Base-by-base conservation (phyloP, 768 basidiomycete genomes). In the Suillus cothurnatus region DNA sequence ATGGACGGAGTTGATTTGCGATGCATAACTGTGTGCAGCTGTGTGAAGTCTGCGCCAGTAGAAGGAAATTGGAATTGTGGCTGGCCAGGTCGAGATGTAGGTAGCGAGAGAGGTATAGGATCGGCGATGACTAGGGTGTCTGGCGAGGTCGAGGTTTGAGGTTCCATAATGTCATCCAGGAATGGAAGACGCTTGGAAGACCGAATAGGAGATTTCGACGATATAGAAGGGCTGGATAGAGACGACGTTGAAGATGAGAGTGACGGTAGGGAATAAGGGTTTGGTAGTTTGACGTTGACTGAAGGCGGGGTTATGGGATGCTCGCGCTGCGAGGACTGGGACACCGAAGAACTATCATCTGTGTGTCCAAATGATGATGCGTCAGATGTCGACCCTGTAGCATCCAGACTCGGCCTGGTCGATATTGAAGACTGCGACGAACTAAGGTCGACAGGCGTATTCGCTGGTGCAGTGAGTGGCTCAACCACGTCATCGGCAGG, bases 191-290 rank as follows among this genome's bases (percentile, higher is more conserved):
- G 69, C 64, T 81, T 84, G 36, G 77, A 59, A 63, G 71, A 63
- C 31, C 68, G 69, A 23, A 73, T 65, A 6, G 77, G 76, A 41
- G 76, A 76, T 4, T 65, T 84, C 17, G 88, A 88, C 9, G 85
- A 84, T 7, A 81, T 79, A 3, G 84, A 81, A 3, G 84, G 84
- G 15, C 87, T 84, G 12, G 81, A 81, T 58, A 90, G 71, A 1
- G 89, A 90, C 66, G 90, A 89, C 0, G 83, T 81, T 6, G 86
- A 88, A 6, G 85, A 85, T 6, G 86, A 84, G 9, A 88, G 76
- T 14, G 81, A 84, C 9, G 86, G 86, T 50, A 83, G 79, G n/a
- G 71, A 71, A 58, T 67, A 69, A 39, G 69, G 67, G 61, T 70
- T 70, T 41, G 64, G 69, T 55, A 78, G 52, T 60, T 67, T 74